Evolutionary conservation across 371 early-diverging fungal genomes (phyloP).

Genomic region (Cokeromyces recurvatus): DNA sequence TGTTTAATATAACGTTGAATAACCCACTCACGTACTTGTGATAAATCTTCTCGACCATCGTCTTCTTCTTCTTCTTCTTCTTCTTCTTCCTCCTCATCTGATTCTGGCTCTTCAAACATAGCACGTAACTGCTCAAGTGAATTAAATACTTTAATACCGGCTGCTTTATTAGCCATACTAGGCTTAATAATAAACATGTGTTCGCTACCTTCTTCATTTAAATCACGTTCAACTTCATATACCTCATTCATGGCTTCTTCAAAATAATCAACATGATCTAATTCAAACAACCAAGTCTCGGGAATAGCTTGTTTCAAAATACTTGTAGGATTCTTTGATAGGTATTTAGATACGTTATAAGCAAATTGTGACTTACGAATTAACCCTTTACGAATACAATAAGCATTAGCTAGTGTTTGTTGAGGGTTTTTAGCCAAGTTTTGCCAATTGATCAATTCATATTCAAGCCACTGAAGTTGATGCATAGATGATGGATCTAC

Average conservation of each 20-base stretch:
- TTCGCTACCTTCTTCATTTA: constrained; percentile 24
- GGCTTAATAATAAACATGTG: constrained; percentile 66
- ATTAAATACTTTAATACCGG: constrained; percentile 67
- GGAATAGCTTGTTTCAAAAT: constrained; percentile 53
- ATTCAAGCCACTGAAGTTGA: constrained; percentile 64
- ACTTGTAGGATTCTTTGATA: constrained; percentile 56
- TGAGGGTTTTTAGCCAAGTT: constrained; percentile 26
- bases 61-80: constrained; percentile 20
- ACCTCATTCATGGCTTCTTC: constrained; percentile 72
- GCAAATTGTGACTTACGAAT: constrained; percentile 67
- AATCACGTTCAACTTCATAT: constrained; percentile 59
- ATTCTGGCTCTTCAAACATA: constrained; percentile 42
- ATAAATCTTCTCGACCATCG: constrained; percentile 29
- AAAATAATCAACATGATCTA: constrained; percentile 68
- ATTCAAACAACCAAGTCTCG: constrained; percentile 64
- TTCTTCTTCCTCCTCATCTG: constrained; percentile 31
- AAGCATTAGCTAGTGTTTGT: constrained; percentile 45
- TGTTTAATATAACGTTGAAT: constrained; percentile 62
- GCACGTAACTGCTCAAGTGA: constrained; percentile 42
- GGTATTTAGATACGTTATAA: constrained; percentile 53
- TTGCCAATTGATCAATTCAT: constrained; percentile 62
- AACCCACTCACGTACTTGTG: constrained; percentile 69
- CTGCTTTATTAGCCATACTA: constrained; percentile 64
- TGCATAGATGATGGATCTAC: constrained; percentile 6
- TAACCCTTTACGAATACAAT: constrained; percentile 66